Percentiles rank a stretch among this genome's conserved stretches.
Evolutionary conservation across 2,329 filamentous ascomycete species (phyloP).

Genomic region (Microsporum canis): DNA sequence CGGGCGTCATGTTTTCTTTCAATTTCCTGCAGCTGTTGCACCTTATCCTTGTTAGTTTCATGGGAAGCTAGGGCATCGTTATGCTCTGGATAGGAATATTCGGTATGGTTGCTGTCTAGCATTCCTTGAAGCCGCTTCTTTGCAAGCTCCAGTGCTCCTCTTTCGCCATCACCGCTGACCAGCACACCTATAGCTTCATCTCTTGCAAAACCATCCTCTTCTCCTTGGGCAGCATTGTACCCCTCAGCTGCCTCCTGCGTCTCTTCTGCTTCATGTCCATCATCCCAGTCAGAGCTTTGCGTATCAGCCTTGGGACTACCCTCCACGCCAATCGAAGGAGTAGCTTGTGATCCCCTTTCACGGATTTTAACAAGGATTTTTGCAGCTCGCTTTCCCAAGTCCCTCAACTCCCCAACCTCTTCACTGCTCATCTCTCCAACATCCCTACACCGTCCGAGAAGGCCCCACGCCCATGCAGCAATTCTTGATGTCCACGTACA

Average conservation of each 20-base stretch:
- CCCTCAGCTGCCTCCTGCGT: constrained; percentile 16
- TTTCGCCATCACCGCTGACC: not conserved
- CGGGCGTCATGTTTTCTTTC: constrained; percentile 26
- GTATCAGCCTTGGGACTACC: not conserved
- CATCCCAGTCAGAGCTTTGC: not conserved
- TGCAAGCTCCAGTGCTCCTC: not conserved
- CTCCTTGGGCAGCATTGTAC: not conserved
- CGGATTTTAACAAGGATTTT: constrained; percentile 37
- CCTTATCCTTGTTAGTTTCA: constrained; percentile 35
- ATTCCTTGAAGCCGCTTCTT: not conserved
- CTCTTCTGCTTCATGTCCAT: constrained; percentile 16
- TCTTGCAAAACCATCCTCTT: not conserved
- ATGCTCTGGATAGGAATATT: not conserved
- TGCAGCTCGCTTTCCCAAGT: constrained; percentile 66
- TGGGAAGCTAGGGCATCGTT: not conserved
- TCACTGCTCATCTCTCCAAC: constrained; percentile 62
- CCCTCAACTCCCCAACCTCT: constrained; percentile 64
- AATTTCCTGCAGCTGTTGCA: not conserved
- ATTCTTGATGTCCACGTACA: constrained; percentile 51
- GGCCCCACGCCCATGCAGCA: constrained; percentile 74
- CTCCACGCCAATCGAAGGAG: not conserved
- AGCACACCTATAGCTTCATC: not conserved
- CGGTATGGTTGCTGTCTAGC: not conserved
- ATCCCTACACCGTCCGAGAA: constrained; percentile 64
- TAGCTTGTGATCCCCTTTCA: constrained; percentile 27